These are phyloP conservation scores for Agaricales sp. DNA, from an alignment of 1,284 basidiomycete species.

Conservation along the genomic window DNA sequence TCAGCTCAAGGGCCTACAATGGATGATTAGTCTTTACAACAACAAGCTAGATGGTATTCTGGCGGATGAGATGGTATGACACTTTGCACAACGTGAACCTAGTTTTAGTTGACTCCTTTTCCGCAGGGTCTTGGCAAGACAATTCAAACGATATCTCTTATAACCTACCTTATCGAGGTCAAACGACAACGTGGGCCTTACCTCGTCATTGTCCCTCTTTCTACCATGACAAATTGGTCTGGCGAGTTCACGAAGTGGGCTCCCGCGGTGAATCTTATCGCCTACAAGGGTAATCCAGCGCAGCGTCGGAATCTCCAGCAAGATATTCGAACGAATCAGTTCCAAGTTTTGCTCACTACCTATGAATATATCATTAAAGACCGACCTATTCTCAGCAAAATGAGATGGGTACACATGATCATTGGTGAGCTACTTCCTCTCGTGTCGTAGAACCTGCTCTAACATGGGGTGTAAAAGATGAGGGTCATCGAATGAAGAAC, in stretches of 20 bases:
- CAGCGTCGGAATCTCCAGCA: slow-evolving; percentile 69
- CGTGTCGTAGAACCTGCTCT: too few species aligned
- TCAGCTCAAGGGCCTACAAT: slow-evolving; percentile 88
- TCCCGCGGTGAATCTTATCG: slow-evolving; percentile 73
- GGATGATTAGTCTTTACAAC: slow-evolving; percentile 99
- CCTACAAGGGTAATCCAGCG: slow-evolving; percentile 91
- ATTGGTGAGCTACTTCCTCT: slow-evolving; percentile 71
- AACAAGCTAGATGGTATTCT: slow-evolving; percentile 96
- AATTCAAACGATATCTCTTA: slow-evolving; percentile 92
- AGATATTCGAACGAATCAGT: slow-evolving; percentile 71
- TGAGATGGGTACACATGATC: slow-evolving; percentile 99
- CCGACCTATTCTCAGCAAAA: slow-evolving; percentile 79
- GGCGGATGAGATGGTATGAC: slow-evolving; percentile 92
- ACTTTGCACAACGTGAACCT: slow-evolving; percentile 3
- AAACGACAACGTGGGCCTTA: slow-evolving; percentile 93
- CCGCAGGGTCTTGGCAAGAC: slow-evolving; percentile 90
- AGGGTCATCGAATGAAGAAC: slow-evolving; percentile 99
- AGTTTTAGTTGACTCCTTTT: slow-evolving; percentile 10
- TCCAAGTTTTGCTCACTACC: slow-evolving; percentile 95
- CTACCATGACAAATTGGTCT: slow-evolving; percentile 98
- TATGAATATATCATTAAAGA: slow-evolving; percentile 99
- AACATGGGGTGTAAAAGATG: too few species aligned
- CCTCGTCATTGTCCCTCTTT: slow-evolving; percentile 95
- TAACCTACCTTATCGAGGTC: slow-evolving; percentile 91
- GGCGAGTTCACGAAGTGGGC: slow-evolving; percentile 98